Evolutionary conservation across 345 rosid species (phyloP).

Genomic region (Linum lewisii): DNA sequence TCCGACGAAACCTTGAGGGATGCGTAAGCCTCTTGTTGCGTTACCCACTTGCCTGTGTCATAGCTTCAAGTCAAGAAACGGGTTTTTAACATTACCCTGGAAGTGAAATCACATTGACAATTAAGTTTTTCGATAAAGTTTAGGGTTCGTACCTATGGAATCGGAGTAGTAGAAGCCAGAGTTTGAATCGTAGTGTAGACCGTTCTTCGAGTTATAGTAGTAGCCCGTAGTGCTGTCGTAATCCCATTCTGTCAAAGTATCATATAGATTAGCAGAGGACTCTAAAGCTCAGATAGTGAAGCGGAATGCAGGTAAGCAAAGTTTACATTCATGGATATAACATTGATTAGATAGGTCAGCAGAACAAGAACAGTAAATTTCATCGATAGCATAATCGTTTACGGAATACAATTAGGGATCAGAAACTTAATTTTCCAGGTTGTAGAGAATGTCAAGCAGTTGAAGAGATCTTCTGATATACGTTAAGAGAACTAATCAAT

Average conservation of each 20-base stretch:
- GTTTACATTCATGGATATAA: no score
- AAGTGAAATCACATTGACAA: conserved; percentile 1
- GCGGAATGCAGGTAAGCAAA: no score
- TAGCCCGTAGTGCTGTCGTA: conserved; percentile 61
- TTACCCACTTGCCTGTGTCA: conserved; percentile 82
- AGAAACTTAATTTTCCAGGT: neutral
- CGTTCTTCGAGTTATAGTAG: conserved; percentile 45
- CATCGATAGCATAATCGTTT: neutral
- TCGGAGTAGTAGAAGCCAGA: conserved; percentile 87
- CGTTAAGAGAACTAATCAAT: neutral
- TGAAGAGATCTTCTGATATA: neutral
- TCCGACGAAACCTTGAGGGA: conserved; percentile 29
- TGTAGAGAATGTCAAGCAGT: neutral
- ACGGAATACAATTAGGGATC: neutral
- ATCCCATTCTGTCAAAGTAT: conserved; percentile 62
- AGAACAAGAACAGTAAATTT: no score
- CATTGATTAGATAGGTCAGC: no score
- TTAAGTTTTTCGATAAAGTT: neutral
- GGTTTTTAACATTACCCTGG: conserved; percentile 6
- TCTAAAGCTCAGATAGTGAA: neutral
- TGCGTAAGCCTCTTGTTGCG: conserved; percentile 72
- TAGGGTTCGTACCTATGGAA: conserved; percentile 43
- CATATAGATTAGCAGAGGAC: neutral
- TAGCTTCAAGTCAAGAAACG: conserved; percentile 4
- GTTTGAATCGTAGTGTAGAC: conserved; percentile 64